Evolutionary conservation across 108 stramenopile genomes (phyloP).

Genomic region (Nitzschia sp.): DNA sequence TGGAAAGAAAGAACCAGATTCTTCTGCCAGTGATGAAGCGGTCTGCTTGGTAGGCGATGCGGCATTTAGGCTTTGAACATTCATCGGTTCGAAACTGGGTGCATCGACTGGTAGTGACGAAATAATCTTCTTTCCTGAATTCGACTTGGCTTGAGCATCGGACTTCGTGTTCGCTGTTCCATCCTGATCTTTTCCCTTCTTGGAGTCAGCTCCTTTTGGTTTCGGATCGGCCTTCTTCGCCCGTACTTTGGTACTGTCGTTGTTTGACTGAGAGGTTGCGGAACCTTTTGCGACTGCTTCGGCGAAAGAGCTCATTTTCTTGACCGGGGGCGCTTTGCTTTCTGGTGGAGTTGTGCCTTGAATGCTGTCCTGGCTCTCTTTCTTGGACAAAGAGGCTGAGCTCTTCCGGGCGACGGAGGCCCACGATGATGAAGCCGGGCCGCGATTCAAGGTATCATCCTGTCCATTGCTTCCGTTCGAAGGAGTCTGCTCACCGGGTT

Average conservation of each 20-base stretch:
- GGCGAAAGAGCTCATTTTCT: constrained; percentile 27
- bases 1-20: constrained; percentile 42
- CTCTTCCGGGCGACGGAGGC: constrained; percentile 62
- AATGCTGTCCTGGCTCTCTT: constrained; percentile 16
- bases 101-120: background rate
- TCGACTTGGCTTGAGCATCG: background rate
- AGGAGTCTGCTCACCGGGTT: background rate
- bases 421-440: constrained; percentile 49
- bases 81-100: background rate
- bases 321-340: background rate
- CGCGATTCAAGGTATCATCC: background rate
- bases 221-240: background rate
- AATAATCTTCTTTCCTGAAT: background rate
- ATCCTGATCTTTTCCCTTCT: background rate
- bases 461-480: background rate
- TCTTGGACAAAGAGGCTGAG: constrained; percentile 29
- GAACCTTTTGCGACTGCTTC: constrained; percentile 39
- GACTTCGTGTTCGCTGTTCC: background rate
- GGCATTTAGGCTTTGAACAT: background rate
- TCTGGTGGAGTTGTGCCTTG: constrained; percentile 11
- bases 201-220: background rate
- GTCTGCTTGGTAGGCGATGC: background rate
- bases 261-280: background rate
- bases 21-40: constrained; percentile 3
- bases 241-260: background rate